Evolutionary conservation across 768 basidiomycete genomes (phyloP).

Genomic region (Strobilomyces confusus): DNA sequence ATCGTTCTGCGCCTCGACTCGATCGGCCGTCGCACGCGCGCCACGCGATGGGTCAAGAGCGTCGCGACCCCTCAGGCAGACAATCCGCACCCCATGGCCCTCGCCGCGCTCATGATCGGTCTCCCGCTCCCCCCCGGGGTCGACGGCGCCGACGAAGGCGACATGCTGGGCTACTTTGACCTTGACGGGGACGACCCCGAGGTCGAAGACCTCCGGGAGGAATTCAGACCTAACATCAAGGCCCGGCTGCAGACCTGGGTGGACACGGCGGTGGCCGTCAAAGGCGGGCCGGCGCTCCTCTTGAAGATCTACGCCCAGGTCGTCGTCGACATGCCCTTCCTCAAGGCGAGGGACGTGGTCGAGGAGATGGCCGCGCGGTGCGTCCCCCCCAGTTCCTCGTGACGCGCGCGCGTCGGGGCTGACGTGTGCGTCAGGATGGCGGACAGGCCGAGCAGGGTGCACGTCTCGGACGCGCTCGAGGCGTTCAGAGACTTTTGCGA

Average conservation of each 20-base stretch:
- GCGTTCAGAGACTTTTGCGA: constrained; percentile 47
- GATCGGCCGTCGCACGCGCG: constrained; percentile 40
- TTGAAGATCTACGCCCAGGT: constrained; percentile 42
- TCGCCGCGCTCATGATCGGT: constrained; percentile 65
- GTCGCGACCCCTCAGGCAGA: constrained; percentile 38
- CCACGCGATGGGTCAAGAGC: constrained; percentile 51
- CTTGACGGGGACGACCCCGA: constrained; percentile 51
- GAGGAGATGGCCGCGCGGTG: constrained; percentile 55
- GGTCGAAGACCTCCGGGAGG: constrained; percentile 55
- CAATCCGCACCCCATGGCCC: constrained; percentile 48
- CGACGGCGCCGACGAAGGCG: constrained; percentile 39
- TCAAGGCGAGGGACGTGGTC: constrained; percentile 47
- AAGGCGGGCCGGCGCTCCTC: constrained; percentile 37
- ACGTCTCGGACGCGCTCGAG: constrained; percentile 51
- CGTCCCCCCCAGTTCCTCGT: too few relatives aligned
- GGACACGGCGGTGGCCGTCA: constrained; percentile 35
- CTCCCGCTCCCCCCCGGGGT: constrained; percentile 39
- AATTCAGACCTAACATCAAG: constrained; percentile 56
- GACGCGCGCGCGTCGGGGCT: too few relatives aligned
- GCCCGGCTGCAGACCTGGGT: constrained; percentile 58
- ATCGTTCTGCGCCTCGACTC: constrained; percentile 39
- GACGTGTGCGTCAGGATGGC: too few relatives aligned
- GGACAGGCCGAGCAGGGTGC: constrained; percentile 51
- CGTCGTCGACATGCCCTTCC: constrained; percentile 53
- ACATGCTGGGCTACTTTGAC: constrained; percentile 49